These are phyloP conservation scores for Knoxdaviesia proteae DNA, from an alignment of 2,329 filamentous ascomycete species.

Conservation along the genomic window DNA sequence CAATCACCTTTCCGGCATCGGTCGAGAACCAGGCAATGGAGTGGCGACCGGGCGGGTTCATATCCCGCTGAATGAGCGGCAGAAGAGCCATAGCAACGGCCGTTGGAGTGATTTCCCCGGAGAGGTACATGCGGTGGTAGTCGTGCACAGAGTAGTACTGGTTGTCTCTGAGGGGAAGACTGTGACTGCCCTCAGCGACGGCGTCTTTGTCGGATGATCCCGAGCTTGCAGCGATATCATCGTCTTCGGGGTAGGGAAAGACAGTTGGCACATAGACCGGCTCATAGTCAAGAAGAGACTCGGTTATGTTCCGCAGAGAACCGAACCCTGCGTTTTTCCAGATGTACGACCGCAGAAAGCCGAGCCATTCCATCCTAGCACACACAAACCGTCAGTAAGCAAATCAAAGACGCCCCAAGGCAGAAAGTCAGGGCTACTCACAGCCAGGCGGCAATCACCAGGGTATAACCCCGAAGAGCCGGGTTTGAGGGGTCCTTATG, in stretches of 20 bases:
- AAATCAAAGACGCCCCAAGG: background rate
- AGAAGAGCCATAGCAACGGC: constrained; percentile 23
- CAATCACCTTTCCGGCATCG: constrained; percentile 18
- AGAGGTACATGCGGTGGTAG: constrained; percentile 22
- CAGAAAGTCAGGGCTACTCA: constrained; percentile 11
- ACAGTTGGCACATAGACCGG: constrained; percentile 25
- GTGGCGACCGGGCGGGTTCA: constrained; percentile 16
- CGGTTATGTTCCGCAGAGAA: constrained; percentile 29
- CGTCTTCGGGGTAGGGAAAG: constrained; percentile 11
- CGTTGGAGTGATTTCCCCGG: constrained; percentile 22
- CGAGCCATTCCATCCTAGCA: constrained; percentile 30
- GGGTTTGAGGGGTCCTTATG: constrained; percentile 20
- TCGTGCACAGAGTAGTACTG: constrained; percentile 18
- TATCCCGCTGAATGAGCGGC: constrained; percentile 21
- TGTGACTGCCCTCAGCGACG: background rate
- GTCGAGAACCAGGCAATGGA: constrained; percentile 23
- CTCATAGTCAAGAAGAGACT: constrained; percentile 27
- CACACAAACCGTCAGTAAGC: background rate
- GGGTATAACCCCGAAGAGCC: constrained; percentile 29
- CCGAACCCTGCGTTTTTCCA: constrained; percentile 46
- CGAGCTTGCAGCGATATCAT: constrained; percentile 14
- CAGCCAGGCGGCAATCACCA: constrained; percentile 33
- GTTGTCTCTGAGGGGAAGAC: too few species aligned
- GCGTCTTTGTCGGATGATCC: constrained; percentile 9
- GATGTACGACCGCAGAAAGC: constrained; percentile 30